Percentiles rank a stretch among this genome's conserved stretches.
Evolutionary conservation across 768 basidiomycete genomes (phyloP).

Genomic region (Xerocomellus intermedius): DNA sequence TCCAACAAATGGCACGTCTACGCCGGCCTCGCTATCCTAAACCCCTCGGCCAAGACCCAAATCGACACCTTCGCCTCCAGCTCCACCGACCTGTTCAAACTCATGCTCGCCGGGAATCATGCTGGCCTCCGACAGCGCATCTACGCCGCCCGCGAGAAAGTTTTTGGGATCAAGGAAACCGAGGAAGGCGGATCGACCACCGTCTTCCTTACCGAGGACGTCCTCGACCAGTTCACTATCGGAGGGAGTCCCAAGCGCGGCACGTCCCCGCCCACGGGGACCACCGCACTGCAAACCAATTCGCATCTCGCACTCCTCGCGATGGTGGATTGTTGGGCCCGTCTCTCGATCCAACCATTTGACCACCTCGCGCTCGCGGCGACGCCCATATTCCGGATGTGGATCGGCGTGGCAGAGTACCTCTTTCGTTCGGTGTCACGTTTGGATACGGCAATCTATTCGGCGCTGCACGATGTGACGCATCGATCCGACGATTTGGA

Average conservation of each 20-base stretch:
- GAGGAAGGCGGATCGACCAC: slow-evolving; percentile 40
- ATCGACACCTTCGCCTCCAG: slow-evolving; percentile 90
- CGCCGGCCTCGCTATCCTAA: slow-evolving; percentile 96
- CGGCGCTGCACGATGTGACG: slow-evolving; percentile 71
- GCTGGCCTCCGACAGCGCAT: slow-evolving; percentile 65
- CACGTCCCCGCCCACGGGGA: slow-evolving; percentile 22
- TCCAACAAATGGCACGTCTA: slow-evolving; percentile 99
- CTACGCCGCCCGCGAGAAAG: slow-evolving; percentile 66
- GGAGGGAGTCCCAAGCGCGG: slow-evolving; percentile 39
- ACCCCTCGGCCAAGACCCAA: slow-evolving; percentile 83
- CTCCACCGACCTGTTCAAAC: slow-evolving; percentile 88
- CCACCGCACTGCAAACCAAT: slow-evolving; percentile 48
- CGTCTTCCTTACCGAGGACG: slow-evolving; percentile 70
- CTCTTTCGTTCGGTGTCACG: slow-evolving; percentile 73
- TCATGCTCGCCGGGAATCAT: slow-evolving; percentile 74
- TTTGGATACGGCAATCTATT: slow-evolving; percentile 67
- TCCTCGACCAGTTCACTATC: slow-evolving; percentile 89
- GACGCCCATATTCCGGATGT: slow-evolving; percentile 86
- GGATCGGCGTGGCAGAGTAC: slow-evolving; percentile 96
- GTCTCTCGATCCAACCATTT: slow-evolving; percentile 83
- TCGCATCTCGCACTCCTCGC: slow-evolving; percentile 93
- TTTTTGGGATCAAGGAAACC: slow-evolving; percentile 58
- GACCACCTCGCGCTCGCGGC: slow-evolving; percentile 90
- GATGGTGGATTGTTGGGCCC: slow-evolving; percentile 98
- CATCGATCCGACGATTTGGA: slow-evolving; percentile 90